Percentiles rank a stretch among this genome's conserved stretches.
Conservation (phyloP, 2,329 filamentous ascomycete genomes). For the Ophiosphaerella herpotricha region DNA sequence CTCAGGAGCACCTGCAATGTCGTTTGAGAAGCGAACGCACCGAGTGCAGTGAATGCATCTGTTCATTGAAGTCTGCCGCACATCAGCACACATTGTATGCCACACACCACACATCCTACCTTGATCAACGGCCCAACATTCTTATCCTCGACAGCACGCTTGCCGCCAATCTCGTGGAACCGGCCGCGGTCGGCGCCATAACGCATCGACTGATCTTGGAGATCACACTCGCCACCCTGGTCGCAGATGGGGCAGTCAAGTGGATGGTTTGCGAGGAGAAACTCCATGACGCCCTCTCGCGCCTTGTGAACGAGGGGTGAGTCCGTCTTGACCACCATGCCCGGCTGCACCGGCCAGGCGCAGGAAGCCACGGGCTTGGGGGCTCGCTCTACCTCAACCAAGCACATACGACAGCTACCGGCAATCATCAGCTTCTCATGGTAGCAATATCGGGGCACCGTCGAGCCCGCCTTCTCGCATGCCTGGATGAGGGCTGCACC, state of each 20-base stretch:
- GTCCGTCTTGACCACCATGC: conserved; percentile 99
- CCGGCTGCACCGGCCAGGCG: conserved; percentile 97
- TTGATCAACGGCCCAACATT: conserved; percentile 98
- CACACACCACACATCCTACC: conserved; percentile 36
- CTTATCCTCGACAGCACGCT: conserved; percentile 98
- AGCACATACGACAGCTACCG: conserved; percentile 99
- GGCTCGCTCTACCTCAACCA: conserved; percentile 95
- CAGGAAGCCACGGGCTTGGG: conserved; percentile 98
- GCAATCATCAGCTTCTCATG: conserved; percentile 99
- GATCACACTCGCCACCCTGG: conserved; percentile 97
- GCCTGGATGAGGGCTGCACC: conserved; percentile 97
- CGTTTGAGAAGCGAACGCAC: conserved; percentile 97
- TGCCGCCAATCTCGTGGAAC: conserved; percentile 94
- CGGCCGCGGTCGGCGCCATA: conserved; percentile 95
- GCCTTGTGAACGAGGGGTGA: conserved; percentile 96
- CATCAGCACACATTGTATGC: conserved; percentile 28
- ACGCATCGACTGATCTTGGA: conserved; percentile 99
- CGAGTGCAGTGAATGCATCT: conserved; percentile 98
- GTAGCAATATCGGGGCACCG: conserved; percentile 96
- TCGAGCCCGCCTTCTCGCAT: conserved; percentile 94
- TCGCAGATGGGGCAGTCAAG: conserved; percentile 98
- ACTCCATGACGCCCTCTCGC: conserved; percentile 98
- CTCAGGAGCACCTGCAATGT: conserved; percentile 93
- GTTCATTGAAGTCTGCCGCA: conserved; percentile 87
- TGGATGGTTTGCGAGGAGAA: conserved; percentile 93